Evolutionary conservation across 176 grass and related monocot genomes (phyloP), one percentile per base, ranked within the genome.

Genomic region (Phragmites australis): DNA sequence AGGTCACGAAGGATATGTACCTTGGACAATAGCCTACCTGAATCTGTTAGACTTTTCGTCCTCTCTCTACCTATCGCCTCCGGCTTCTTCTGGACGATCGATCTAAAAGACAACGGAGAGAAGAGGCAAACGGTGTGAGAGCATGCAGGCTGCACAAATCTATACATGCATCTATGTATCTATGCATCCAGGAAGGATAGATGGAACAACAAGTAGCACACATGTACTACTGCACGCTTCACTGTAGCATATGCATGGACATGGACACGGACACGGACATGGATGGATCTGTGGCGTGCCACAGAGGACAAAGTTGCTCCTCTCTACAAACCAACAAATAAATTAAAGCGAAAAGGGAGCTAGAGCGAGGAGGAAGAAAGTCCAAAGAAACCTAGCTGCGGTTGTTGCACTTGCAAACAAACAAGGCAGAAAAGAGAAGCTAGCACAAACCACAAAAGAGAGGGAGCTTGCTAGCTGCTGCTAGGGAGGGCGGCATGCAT

Each of bases 371-470:
- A 72, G 16, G 49, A 68, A 55, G 52, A 46, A 57, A 46, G 82
- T 70, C 43, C 42, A 78, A 78, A 71, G 22, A 62, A 85, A 79
- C 45, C 61, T 58, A 79, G 60, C 22, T 3, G 53, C 9, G 17
- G 21, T 39, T 62, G 47, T 66, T 75, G 47, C 59, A 44, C 81
- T 75, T 61, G 60, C 59, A 83, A 83, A 65, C 81, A 83, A 83
- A 65, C 81, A 83, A 83, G 37, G 34, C 23, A 10, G 17, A 56
- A 77, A 49, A 54, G 74, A 80, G 32, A 27, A 53, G 44, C 26
- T 50, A 32, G 11, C 72, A 26, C 39, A 51, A 25, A n/a, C n/a
- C n/a, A n/a, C n/a, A n/a, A n/a, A n/a, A n/a, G n/a, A n/a, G n/a
- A 40, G 53, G 27, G 21, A 7, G 25, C 22, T 49, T 23, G 1